Conservation (phyloP, 495 filamentous ascomycete genomes). For the Hapsidospora chrysogenum region DNA sequence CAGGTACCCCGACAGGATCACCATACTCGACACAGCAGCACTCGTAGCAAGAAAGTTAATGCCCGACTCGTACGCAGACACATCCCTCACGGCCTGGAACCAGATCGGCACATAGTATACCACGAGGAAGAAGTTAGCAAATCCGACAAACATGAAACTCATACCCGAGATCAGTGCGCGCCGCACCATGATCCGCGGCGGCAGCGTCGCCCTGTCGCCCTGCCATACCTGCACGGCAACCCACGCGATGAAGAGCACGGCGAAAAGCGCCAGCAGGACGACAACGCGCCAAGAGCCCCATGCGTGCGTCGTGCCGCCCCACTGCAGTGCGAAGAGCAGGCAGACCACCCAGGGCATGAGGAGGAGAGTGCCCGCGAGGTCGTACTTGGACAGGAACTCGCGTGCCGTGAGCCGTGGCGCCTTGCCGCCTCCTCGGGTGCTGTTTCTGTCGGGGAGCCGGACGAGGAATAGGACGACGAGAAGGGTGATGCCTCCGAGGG, state of each 20-base stretch:
- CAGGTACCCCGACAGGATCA: constrained; percentile 36
- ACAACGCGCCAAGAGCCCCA: constrained; percentile 52
- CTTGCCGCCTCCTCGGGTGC: constrained; percentile 12
- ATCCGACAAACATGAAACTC: constrained; percentile 33
- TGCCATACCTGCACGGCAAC: constrained; percentile 39
- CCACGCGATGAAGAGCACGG: constrained; percentile 39
- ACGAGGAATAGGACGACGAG: constrained; percentile 34
- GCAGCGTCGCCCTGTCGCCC: constrained; percentile 50
- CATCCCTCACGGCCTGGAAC: constrained; percentile 49
- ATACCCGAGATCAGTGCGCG: constrained; percentile 38
- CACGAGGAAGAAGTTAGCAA: constrained; percentile 38
- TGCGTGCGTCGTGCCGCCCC: constrained; percentile 50
- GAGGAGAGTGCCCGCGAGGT: constrained; percentile 44
- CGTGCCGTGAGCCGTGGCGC: too few species aligned
- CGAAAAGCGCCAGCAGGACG: constrained; percentile 47
- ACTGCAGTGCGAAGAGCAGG: constrained; percentile 63
- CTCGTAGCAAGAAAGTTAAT: constrained; percentile 33
- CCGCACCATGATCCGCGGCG: constrained; percentile 46
- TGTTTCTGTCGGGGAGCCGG: constrained; percentile 15
- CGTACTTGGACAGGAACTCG: constrained; percentile 37
- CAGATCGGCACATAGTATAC: constrained; percentile 50
- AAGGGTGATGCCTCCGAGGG: constrained; percentile 44
- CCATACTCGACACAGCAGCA: constrained; percentile 18
- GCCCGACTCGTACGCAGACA: constrained; percentile 31
- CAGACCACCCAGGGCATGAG: constrained; percentile 56